Evolutionary conservation across 305 asterid species (phyloP).

Genomic region (Ajuga reptans): DNA sequence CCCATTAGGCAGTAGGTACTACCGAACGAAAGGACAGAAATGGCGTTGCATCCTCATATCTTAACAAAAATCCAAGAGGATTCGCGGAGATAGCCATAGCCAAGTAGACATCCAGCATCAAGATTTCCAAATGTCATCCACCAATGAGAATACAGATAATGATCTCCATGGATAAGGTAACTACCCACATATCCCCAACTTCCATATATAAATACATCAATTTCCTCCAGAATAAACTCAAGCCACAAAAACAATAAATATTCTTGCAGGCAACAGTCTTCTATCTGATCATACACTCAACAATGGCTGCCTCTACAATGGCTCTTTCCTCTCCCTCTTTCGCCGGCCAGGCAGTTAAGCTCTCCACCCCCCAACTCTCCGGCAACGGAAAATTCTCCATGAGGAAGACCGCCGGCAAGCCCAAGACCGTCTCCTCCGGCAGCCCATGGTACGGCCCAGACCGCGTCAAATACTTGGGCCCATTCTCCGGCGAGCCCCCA

Average conservation of each 20-base stretch:
- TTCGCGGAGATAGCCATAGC: not conserved
- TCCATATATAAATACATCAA: not conserved
- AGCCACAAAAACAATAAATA: not conserved
- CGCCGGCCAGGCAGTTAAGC: conserved; percentile 43
- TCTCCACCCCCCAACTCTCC: conserved; percentile 23
- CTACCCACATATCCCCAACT: not conserved
- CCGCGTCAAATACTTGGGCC: conserved; percentile 49
- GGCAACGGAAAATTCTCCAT: conserved; percentile 28
- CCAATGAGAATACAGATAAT: conserved; percentile 17
- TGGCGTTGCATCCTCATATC: not conserved
- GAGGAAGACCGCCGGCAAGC: conserved; percentile 34
- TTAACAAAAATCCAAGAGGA: not conserved
- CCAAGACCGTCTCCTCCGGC: conserved; percentile 32
- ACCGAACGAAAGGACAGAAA: no score
- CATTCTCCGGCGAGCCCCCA: conserved; percentile 51
- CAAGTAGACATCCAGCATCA: not conserved
- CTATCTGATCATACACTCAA: not conserved
- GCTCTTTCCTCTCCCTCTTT: conserved; percentile 47
- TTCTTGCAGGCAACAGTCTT: not conserved
- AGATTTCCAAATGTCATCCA: not conserved
- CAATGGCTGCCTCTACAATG: conserved; percentile 45
- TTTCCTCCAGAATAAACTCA: not conserved
- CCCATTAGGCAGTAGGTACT: no score
- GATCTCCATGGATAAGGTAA: conserved; percentile 9
- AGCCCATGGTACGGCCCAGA: conserved; percentile 62